phyloP scores from a whole-genome alignment of 257 asterid genomes.

The Cruciata laevipes region DNA sequence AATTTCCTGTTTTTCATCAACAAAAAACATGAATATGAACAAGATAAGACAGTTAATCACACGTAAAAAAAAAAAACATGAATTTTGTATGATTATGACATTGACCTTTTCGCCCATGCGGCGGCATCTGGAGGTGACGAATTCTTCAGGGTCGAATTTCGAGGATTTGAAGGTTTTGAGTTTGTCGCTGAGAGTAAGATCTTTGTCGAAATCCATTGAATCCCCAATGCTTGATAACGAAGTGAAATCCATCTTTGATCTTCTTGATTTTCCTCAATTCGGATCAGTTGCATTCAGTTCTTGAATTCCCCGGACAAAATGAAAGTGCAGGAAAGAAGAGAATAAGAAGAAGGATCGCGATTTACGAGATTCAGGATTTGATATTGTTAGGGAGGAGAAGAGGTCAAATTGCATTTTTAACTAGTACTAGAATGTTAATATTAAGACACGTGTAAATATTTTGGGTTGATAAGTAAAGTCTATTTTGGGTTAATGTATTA shows the following conservation, averaged over 20 bases:
- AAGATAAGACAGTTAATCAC: too few species aligned
- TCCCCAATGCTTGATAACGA: conserved; percentile 53
- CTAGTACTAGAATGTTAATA: too few species aligned
- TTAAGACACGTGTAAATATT: too few species aligned
- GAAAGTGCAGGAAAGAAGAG: neutral
- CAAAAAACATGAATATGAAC: neutral
- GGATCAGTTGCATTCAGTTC: neutral
- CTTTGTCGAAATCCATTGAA: conserved; percentile 64
- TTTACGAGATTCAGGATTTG: neutral
- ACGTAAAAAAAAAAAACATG: too few species aligned
- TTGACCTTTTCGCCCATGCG: conserved; percentile 65
- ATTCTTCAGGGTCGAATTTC: conserved; percentile 51
- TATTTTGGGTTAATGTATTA: too few species aligned
- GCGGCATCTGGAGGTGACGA: conserved; percentile 48
- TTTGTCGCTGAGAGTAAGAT: conserved; percentile 55
- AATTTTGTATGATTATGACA: too few species aligned
- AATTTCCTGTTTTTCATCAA: conserved; percentile 49
- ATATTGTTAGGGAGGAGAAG: neutral
- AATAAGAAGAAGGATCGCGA: too few species aligned
- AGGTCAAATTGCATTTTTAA: neutral
- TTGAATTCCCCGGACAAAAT: neutral
- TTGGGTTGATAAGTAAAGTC: too few species aligned
- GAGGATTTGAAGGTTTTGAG: conserved; percentile 69
- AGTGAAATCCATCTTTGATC: conserved; percentile 31
- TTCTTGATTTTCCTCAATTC: neutral